Evolutionary conservation across 208 protist species (phyloP).

Genomic region (Leptomonas seymouri): DNA sequence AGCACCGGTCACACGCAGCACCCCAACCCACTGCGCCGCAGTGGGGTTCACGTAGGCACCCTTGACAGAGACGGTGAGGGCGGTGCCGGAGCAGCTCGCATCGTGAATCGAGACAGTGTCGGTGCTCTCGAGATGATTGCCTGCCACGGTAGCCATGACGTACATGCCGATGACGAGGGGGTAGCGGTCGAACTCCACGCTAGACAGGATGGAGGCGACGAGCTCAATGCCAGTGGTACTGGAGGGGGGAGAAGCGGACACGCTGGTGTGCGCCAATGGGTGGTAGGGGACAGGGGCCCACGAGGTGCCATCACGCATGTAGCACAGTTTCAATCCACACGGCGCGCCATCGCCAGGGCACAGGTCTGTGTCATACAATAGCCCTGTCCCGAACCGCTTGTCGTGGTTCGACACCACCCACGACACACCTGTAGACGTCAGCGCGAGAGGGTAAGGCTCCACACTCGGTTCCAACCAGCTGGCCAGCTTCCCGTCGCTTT

Average conservation of each 20-base stretch:
- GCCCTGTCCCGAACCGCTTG: constrained; percentile 66
- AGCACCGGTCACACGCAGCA: constrained; percentile 62
- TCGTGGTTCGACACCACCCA: constrained; percentile 73
- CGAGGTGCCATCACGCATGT: constrained; percentile 61
- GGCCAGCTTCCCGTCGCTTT: constrained; percentile 55
- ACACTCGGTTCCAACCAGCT: constrained; percentile 71
- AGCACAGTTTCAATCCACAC: constrained; percentile 87
- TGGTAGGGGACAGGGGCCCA: constrained; percentile 77
- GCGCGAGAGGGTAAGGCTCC: constrained; percentile 48
- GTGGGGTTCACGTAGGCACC: constrained; percentile 27
- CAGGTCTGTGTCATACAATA: constrained; percentile 55
- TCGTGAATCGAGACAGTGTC: constrained; percentile 58
- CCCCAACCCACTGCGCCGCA: constrained; percentile 65
- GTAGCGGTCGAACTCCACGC: constrained; percentile 68
- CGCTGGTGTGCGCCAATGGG: not conserved
- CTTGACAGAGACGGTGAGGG: constrained; percentile 42
- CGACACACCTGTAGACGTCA: constrained; percentile 45
- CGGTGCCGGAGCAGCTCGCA: constrained; percentile 42
- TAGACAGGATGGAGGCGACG: constrained; percentile 70
- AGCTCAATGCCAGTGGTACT: constrained; percentile 36
- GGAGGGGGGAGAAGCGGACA: constrained; percentile 5
- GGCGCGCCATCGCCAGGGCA: constrained; percentile 48
- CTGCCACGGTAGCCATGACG: constrained; percentile 79
- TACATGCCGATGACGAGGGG: constrained; percentile 75
- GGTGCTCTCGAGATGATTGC: constrained; percentile 39